A percentile compares a stretch with the other conserved stretches of the same genome.
These are phyloP conservation scores for Linaria vulgaris DNA, from an alignment of 257 asterid genomes.

Conservation along the genomic window DNA sequence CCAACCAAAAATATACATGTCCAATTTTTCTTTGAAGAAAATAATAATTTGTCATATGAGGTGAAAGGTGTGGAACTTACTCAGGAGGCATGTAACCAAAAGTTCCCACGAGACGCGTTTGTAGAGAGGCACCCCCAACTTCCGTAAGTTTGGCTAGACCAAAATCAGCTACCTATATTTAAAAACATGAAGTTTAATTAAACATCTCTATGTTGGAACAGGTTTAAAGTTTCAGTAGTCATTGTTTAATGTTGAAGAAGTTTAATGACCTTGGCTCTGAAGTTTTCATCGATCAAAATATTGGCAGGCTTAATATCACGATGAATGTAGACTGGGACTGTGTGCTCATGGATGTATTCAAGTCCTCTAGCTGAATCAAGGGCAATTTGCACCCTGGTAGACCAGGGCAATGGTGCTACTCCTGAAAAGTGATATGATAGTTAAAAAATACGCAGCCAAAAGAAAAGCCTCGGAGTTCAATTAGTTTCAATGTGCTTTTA, in stretches of 20 bases:
- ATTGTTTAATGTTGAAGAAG: neutral
- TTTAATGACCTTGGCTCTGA: slow-evolving; percentile 65
- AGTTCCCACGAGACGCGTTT: slow-evolving; percentile 83
- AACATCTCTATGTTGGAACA: neutral
- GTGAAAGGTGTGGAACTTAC: slow-evolving; percentile 32
- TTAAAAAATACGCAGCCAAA: slow-evolving; percentile 4
- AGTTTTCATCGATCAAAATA: slow-evolving; percentile 70
- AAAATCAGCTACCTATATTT: slow-evolving; percentile 76
- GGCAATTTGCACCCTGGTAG: slow-evolving; percentile 75
- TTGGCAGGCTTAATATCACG: slow-evolving; percentile 83
- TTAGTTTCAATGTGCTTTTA: slow-evolving; percentile 24
- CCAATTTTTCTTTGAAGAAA: neutral
- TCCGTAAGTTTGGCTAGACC: slow-evolving; percentile 79
- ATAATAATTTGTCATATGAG: too few species aligned
- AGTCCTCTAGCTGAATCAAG: slow-evolving; percentile 97
- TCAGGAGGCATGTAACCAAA: slow-evolving; percentile 93
- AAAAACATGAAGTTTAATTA: slow-evolving; percentile 15
- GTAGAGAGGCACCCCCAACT: slow-evolving; percentile 70
- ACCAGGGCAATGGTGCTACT: slow-evolving; percentile 60
- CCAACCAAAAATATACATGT: neutral
- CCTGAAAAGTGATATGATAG: slow-evolving; percentile 29
- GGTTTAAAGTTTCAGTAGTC: neutral
- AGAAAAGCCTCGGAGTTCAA: neutral
- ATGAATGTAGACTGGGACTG: slow-evolving; percentile 83
- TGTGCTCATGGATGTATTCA: slow-evolving; percentile 91